Evolutionary conservation across 2,329 filamentous ascomycete genomes (phyloP).

Genomic region (Madurella fahalii): DNA sequence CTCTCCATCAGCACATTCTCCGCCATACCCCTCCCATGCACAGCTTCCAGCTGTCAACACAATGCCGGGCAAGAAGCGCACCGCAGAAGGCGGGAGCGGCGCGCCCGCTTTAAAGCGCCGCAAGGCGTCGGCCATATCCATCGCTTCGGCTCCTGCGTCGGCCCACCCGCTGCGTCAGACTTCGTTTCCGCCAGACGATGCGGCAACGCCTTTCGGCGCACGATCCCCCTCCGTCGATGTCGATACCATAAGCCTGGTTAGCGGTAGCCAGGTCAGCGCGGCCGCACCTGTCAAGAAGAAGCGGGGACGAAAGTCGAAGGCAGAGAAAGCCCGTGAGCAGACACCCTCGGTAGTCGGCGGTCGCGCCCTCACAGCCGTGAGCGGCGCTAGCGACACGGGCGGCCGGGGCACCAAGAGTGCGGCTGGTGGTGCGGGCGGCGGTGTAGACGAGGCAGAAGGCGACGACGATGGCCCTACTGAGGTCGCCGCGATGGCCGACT

Average conservation of each 20-base stretch:
- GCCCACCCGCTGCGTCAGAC: constrained; percentile 74
- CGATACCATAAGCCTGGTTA: constrained; percentile 56
- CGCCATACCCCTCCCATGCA: constrained; percentile 48
- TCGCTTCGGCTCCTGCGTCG: constrained; percentile 44
- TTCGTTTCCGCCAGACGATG: constrained; percentile 68
- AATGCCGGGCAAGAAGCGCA: constrained; percentile 57
- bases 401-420: constrained; percentile 29
- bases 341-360: constrained; percentile 42
- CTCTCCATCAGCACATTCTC: constrained; percentile 53
- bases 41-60: constrained; percentile 39
- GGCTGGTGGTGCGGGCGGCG: constrained; percentile 49
- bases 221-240: constrained; percentile 66
- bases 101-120: constrained; percentile 58
- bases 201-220: constrained; percentile 49
- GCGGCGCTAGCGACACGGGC: constrained; percentile 37
- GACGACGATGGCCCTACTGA: constrained; percentile 34
- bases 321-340: constrained; percentile 47
- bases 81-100: constrained; percentile 49
- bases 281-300: constrained; percentile 51
- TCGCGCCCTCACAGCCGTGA: constrained; percentile 40
- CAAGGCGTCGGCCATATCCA: constrained; percentile 63
- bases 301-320: constrained; percentile 58
- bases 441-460: constrained; percentile 45
- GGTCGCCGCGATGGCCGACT: constrained; percentile 44
- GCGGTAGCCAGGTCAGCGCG: constrained; percentile 55